Percentiles rank a stretch among this genome's conserved stretches.
These are phyloP conservation scores for Fistulinella prunicolor DNA, from an alignment of 768 basidiomycete species.

Conservation along the genomic window DNA sequence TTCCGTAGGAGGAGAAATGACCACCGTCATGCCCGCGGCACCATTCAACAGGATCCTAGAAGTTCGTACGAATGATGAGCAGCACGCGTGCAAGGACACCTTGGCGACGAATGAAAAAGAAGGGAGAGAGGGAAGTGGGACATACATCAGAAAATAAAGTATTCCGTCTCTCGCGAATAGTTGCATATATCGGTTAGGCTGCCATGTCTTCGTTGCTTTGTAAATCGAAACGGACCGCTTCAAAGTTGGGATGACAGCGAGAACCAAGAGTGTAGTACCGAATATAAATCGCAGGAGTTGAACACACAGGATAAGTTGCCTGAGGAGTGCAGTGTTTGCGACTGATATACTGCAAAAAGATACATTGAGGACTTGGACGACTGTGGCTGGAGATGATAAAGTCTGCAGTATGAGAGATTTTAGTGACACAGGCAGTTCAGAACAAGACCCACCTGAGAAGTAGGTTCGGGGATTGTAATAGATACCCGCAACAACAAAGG, in stretches of 20 bases:
- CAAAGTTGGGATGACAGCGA: conserved; percentile 1
- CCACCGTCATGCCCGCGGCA: too few species aligned
- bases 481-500: too few species aligned
- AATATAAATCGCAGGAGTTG: conserved; percentile 3
- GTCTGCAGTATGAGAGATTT: too few species aligned
- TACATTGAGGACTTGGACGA: too few species aligned
- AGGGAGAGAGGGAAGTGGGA: neutral
- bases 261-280: neutral
- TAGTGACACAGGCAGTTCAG: too few species aligned
- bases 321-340: neutral
- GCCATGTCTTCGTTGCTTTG: conserved; percentile 1
- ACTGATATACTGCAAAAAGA: neutral
- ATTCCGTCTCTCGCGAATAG: conserved; percentile 9
- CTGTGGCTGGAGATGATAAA: too few species aligned
- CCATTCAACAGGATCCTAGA: neutral
- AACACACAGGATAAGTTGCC: neutral
- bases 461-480: neutral
- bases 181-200: conserved; percentile 2
- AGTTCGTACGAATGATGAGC: too few species aligned
- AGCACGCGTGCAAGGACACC: neutral
- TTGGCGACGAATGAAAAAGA: neutral
- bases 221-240: conserved; percentile 3
- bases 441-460: conserved; percentile 1
- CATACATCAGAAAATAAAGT: conserved; percentile 15
- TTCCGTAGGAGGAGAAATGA: neutral